phyloP scores from a whole-genome alignment of 148 eudicot genomes.

The Dianthus caryophyllus region DNA sequence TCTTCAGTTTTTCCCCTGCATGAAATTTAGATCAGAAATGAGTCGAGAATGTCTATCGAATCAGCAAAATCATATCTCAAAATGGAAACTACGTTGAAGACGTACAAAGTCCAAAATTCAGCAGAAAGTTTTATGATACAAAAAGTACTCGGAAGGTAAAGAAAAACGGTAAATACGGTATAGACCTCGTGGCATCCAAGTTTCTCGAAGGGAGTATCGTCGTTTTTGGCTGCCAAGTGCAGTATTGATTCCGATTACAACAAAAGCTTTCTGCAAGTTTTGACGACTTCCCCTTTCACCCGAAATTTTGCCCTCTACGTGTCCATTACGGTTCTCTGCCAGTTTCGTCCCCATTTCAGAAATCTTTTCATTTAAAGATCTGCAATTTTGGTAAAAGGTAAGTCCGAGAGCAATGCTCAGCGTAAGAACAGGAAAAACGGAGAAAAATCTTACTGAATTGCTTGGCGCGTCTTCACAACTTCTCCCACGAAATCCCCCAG shows the following conservation, averaged over 20 bases:
- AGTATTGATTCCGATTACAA: constrained; percentile 71
- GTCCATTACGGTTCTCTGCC: constrained; percentile 35
- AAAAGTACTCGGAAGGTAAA: background rate
- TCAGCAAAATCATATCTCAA: too few species aligned
- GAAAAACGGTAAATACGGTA: background rate
- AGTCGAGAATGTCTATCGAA: background rate
- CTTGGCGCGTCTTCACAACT: constrained; percentile 63
- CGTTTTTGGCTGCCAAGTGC: constrained; percentile 84
- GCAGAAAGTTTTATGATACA: too few species aligned
- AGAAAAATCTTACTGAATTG: constrained; percentile 45
- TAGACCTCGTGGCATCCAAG: constrained; percentile 84
- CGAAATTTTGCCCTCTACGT: constrained; percentile 16
- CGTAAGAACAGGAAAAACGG: background rate
- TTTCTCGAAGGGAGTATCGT: constrained; percentile 59
- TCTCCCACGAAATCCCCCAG: constrained; percentile 46
- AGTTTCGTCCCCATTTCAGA: constrained; percentile 52
- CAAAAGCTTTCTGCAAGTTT: constrained; percentile 42
- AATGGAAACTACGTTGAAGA: too few species aligned
- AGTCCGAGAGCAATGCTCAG: background rate
- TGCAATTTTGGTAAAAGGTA: constrained; percentile 4
- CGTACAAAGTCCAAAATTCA: too few species aligned
- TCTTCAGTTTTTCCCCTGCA: constrained; percentile 55
- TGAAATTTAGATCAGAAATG: background rate
- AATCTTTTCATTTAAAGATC: constrained; percentile 57
- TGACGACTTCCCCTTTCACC: constrained; percentile 23